Base-by-base conservation (phyloP, 306 rosid species). In the Alnus rubra region DNA sequence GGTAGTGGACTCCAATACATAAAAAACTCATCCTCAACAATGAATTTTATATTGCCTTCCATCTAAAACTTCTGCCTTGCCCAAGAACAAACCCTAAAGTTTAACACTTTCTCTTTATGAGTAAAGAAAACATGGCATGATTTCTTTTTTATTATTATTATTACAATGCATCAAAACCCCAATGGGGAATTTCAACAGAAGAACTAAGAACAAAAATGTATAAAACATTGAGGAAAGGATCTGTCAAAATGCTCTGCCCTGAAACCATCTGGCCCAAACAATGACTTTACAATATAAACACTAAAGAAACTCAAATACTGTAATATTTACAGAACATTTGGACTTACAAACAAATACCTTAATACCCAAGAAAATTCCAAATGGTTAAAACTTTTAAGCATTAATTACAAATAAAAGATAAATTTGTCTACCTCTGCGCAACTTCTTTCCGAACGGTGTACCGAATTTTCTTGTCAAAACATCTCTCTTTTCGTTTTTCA, bases 401-500 rank as follows among this genome's bases (percentile, higher is more conserved):
- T 69, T 56, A 4, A 16, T 10, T 51, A 63, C n/a, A 83, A 82
- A 58, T 74, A 74, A 74, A 52, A 9, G 42, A 37, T 30, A 51
- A 30, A 68, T 75, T 81, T 14, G 73, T 76, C 80, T 86, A 94
- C 98, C 98, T 94, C 79, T 92, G 97, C 56, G 98, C 98, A 84
- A 92, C 98, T 87, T 94, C 98, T 80, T 94, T 94, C 76, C 98
- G 90, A 62, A 94, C 97, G 2, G 90, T 79, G 81, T 94, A 94
- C 83, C 98, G 91, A 87, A 92, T 94, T 88, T 94, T 94, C 91
- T 94, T 94, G 87, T 94, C 98, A 82, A 92, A 94, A 87, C 97
- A 92, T 76, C 98, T 89, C 88, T 94, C 97, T 84, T 94, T 94
- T 69, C 97, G 92, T 84, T 94, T 94, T 84, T 92, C 97, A 3